Evolutionary conservation across 768 basidiomycete species (phyloP).

Genomic region (Boletus coccyginus): DNA sequence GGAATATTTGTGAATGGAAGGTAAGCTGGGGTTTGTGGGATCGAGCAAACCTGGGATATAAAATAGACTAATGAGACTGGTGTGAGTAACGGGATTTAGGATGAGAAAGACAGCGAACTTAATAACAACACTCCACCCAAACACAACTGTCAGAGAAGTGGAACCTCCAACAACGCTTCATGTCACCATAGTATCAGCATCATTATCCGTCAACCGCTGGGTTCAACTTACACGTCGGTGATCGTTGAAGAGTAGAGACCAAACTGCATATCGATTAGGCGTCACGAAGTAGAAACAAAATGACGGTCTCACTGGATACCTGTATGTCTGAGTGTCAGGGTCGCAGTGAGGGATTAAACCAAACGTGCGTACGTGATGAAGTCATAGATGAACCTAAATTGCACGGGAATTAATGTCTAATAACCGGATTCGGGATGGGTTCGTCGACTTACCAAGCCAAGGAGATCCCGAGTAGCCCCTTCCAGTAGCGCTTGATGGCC

Average conservation of each 20-base stretch:
- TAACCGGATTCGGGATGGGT: not conserved
- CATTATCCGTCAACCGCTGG: not conserved
- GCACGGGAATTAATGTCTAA: not conserved
- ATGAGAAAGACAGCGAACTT: slow-evolving; percentile 46
- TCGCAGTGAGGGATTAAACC: not conserved
- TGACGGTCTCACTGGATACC: slow-evolving; percentile 58
- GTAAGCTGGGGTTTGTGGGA: not conserved
- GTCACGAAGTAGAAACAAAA: not conserved
- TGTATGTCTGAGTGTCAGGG: slow-evolving; percentile 20
- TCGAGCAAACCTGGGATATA: slow-evolving; percentile 54
- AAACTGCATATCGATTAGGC: slow-evolving; percentile 45
- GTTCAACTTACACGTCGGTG: slow-evolving; percentile 50
- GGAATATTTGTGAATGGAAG: slow-evolving; percentile 3
- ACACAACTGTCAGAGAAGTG: slow-evolving; percentile 53
- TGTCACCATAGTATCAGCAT: not conserved
- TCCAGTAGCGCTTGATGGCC: slow-evolving; percentile 78
- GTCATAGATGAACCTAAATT: slow-evolving; percentile 68
- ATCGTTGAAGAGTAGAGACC: slow-evolving; percentile 80
- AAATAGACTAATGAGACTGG: slow-evolving; percentile 44
- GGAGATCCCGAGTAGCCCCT: slow-evolving; percentile 68
- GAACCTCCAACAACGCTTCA: slow-evolving; percentile 56
- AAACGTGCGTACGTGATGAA: slow-evolving; percentile 61
- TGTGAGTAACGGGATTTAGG: slow-evolving; percentile 1
- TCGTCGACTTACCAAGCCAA: slow-evolving; percentile 56
- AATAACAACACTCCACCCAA: slow-evolving; percentile 86